These are phyloP conservation scores for Phlebopus sp. DNA, from an alignment of 1,284 basidiomycete species.

Conservation along the genomic window DNA sequence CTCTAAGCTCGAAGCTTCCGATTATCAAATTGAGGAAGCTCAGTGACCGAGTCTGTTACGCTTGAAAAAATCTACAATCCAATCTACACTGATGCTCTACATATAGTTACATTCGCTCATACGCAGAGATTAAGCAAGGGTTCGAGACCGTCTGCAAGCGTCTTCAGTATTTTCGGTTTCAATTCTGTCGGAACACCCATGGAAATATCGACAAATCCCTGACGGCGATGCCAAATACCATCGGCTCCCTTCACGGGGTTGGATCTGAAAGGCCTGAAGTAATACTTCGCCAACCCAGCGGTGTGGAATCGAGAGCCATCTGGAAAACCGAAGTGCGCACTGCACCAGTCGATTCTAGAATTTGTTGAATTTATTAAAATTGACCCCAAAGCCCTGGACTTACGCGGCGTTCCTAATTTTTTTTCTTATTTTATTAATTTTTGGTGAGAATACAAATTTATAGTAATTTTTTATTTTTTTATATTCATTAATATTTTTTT, in stretches of 20 bases:
- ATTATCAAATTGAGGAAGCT: no score
- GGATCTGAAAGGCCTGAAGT: constrained; percentile 31
- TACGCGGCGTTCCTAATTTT: constrained; percentile 30
- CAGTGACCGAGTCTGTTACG: no score
- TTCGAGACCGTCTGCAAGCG: constrained; percentile 14
- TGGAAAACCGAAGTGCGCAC: constrained; percentile 32
- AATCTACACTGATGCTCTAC: no score
- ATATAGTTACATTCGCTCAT: not conserved
- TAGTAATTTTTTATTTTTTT: no score
- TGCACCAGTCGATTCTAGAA: constrained; percentile 28
- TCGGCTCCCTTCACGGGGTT: constrained; percentile 24
- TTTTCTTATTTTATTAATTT: no score
- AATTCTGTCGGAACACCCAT: constrained; percentile 21
- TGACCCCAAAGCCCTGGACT: constrained; percentile 4
- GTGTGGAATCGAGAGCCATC: constrained; percentile 23
- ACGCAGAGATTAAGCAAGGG: constrained; percentile 8
- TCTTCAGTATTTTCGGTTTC: constrained; percentile 16
- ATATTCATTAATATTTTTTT: no score
- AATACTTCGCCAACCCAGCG: constrained; percentile 20
- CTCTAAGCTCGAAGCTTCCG: no score
- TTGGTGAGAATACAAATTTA: no score
- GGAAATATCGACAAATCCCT: constrained; percentile 21
- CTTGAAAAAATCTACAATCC: no score
- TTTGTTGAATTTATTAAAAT: not conserved
- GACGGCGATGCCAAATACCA: constrained; percentile 17